These are phyloP conservation scores for Wickerhamomyces xylosicus DNA, from an alignment of 805 yeast genomes.

Conservation along the genomic window DNA sequence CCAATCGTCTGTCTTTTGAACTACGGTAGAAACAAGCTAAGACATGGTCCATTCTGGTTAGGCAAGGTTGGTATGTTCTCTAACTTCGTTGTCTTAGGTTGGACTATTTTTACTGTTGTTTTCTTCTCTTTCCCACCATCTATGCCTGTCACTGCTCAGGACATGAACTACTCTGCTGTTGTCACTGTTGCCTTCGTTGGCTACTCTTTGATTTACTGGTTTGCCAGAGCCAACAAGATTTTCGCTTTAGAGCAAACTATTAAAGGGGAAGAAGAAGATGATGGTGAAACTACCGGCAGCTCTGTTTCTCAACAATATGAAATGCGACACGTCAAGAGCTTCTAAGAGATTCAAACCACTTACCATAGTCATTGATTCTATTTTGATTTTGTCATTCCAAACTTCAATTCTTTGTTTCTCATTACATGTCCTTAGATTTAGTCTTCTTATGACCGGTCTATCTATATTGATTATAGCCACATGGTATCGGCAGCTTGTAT, in stretches of 20 bases:
- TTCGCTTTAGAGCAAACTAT: slow-evolving; percentile 20
- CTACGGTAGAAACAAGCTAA: slow-evolving; percentile 40
- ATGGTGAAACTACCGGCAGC: neutral
- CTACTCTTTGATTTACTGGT: slow-evolving; percentile 45
- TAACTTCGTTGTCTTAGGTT: slow-evolving; percentile 39
- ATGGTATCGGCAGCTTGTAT: too few relatives aligned
- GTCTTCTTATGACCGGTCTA: too few relatives aligned
- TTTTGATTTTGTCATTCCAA: too few relatives aligned
- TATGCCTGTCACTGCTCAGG: slow-evolving; percentile 49
- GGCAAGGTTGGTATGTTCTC: slow-evolving; percentile 42
- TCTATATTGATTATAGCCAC: too few relatives aligned
- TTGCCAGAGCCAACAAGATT: slow-evolving; percentile 24
- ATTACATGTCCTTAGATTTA: too few relatives aligned
- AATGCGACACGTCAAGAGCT: neutral
- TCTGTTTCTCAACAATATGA: neutral
- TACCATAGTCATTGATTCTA: too few relatives aligned
- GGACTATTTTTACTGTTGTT: slow-evolving; percentile 50
- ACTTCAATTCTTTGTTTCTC: too few relatives aligned
- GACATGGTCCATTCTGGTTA: slow-evolving; percentile 60
- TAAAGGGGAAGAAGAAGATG: neutral
- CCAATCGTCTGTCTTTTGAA: slow-evolving; percentile 39
- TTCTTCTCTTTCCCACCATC: slow-evolving; percentile 57
- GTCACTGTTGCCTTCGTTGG: slow-evolving; percentile 38
- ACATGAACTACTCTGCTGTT: slow-evolving; percentile 60
- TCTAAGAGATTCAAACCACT: too few relatives aligned